Percentiles rank a stretch among this genome's conserved stretches.
phyloP scores from a whole-genome alignment of 345 rosid species.

The Corymbia maculata region DNA sequence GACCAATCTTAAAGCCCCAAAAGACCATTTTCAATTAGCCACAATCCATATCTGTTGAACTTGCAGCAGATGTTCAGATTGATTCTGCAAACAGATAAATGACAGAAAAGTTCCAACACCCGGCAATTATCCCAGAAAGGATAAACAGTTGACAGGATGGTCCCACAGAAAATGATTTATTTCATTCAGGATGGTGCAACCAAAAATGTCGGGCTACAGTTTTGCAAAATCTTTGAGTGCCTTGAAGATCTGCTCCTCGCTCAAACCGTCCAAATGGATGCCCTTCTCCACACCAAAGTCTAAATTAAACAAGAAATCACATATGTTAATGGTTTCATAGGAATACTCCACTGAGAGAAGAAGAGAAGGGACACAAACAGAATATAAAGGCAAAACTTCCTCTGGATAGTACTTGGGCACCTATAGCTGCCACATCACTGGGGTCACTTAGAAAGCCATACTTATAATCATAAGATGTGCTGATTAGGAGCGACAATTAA shows the following conservation, averaged over 20 bases:
- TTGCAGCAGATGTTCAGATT: background rate
- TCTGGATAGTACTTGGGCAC: background rate
- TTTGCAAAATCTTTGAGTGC: conserved; percentile 2
- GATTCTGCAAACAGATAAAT: background rate
- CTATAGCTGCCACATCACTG: background rate
- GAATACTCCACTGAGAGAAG: background rate
- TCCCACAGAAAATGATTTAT: background rate
- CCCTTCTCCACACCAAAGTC: conserved; percentile 15
- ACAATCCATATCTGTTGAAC: background rate
- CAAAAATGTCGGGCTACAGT: background rate
- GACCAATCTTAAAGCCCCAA: background rate
- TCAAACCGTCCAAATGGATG: conserved; percentile 10
- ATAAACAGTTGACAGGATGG: background rate
- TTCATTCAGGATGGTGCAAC: background rate
- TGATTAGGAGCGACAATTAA: background rate
- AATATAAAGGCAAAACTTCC: background rate
- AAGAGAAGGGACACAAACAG: background rate
- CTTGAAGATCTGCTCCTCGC: conserved; percentile 8
- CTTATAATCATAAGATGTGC: background rate
- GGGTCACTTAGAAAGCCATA: background rate
- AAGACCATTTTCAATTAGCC: background rate
- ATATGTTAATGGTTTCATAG: background rate
- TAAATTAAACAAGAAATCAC: background rate
- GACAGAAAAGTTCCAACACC: background rate
- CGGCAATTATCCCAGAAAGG: background rate